Evolutionary conservation across 352 stramenopile genomes (phyloP).

Genomic region (Phytophthora pistaciae): DNA sequence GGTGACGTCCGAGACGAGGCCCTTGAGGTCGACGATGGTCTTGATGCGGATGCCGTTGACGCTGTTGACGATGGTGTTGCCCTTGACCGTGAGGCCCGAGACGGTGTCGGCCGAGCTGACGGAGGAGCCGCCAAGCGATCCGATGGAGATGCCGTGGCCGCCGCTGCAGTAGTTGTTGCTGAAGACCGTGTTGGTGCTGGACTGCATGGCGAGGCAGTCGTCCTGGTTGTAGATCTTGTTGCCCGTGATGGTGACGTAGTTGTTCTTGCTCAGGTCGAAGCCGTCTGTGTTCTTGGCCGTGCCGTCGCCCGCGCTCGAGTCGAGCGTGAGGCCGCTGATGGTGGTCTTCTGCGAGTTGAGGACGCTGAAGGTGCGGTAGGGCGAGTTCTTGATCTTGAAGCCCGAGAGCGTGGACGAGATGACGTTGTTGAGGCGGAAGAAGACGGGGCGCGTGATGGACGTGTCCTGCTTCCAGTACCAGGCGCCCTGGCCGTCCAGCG

Average conservation of each 20-base stretch:
- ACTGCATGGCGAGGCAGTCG: too few species aligned
- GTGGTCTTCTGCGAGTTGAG: constrained; percentile 24
- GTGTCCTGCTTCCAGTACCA: constrained; percentile 45
- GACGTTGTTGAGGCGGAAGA: constrained; percentile 32
- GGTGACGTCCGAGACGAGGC: constrained; percentile 29
- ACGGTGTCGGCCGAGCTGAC: constrained; percentile 29
- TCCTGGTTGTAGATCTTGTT: too few species aligned
- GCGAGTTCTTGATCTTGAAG: constrained; percentile 25
- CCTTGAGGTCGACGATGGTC: constrained; percentile 38
- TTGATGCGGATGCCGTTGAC: constrained; percentile 44
- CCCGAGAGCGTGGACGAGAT: constrained; percentile 25
- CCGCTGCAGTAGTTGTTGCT: constrained; percentile 7
- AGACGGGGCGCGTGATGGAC: constrained; percentile 33
- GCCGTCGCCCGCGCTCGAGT: constrained; percentile 33
- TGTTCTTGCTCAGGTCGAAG: too few species aligned
- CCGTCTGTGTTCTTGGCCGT: constrained; percentile 3
- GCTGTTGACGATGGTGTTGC: constrained; percentile 32
- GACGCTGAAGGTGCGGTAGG: constrained; percentile 14
- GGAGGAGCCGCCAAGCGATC: not conserved
- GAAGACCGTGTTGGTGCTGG: not conserved
- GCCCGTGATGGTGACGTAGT: too few species aligned
- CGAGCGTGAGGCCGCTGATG: constrained; percentile 34
- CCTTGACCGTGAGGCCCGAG: constrained; percentile 27
- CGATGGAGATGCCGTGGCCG: too few species aligned
- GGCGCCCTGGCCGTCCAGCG: constrained; percentile 39